These are phyloP conservation scores for Paramyrothecium roridum DNA, from an alignment of 2,329 filamentous ascomycete genomes.

Conservation along the genomic window DNA sequence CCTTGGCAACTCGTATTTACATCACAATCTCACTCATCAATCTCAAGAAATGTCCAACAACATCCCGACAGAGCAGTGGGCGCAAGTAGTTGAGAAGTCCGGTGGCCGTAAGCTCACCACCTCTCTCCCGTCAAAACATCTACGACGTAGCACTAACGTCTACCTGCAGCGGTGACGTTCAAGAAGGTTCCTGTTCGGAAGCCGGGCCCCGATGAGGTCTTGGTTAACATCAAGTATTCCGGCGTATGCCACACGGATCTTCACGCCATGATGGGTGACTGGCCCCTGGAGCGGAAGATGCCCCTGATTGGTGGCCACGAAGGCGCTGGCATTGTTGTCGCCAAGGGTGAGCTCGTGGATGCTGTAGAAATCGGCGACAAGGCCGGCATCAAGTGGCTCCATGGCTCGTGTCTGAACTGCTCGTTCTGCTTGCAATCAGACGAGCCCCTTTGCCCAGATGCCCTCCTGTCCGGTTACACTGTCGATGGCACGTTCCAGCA, in stretches of 20 bases:
- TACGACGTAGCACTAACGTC: constrained; percentile 3
- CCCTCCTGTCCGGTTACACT: constrained; percentile 79
- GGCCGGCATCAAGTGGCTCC: constrained; percentile 86
- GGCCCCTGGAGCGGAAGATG: constrained; percentile 74
- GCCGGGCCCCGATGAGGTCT: constrained; percentile 80
- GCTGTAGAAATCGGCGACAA: constrained; percentile 78
- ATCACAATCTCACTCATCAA: no score
- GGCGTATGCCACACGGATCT: constrained; percentile 84
- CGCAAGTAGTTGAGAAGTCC: constrained; percentile 76
- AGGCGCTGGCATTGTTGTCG: constrained; percentile 76
- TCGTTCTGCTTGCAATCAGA: constrained; percentile 75
- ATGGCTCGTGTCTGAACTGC: constrained; percentile 77
- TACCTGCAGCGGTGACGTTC: constrained; percentile 54
- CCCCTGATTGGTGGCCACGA: constrained; percentile 77
- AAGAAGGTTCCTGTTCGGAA: constrained; percentile 76
- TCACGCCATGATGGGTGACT: constrained; percentile 76
- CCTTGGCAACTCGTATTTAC: no score
- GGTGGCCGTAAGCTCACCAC: constrained; percentile 50
- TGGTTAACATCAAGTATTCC: constrained; percentile 84
- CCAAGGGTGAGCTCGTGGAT: constrained; percentile 68
- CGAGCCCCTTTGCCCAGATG: constrained; percentile 74
- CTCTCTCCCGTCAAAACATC: accelerated
- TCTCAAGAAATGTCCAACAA: constrained; percentile 12
- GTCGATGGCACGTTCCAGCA: constrained; percentile 89
- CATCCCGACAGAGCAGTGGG: constrained; percentile 81